Base-by-base conservation (phyloP, 331 rosid genomes). In the Phaseolus coccineus region DNA sequence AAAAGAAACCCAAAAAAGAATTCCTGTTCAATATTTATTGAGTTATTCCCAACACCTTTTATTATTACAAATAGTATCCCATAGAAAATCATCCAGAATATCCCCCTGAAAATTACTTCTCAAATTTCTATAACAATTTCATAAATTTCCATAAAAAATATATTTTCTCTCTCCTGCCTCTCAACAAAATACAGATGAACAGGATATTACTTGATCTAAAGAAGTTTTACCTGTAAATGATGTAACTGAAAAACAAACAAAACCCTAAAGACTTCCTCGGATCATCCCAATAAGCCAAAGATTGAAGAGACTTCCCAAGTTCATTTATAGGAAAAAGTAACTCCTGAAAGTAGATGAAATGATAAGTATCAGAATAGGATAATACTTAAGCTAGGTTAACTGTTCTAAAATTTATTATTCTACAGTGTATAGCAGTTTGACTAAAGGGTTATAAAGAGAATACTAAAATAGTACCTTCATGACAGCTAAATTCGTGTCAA, bases 401-500 rank as follows among this genome's bases (percentile, higher is more conserved):
- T 14, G 66, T 35, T 50, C 46, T 30, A 44, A 24, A 62, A 42
- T 25, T 46, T 57, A 31, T 46, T 31, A 67, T 42, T 52, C 66
- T 37, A 61, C 57, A 6, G 55, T 5, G 44, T 8, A 39, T 8
- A 39, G 9, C 47, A 51, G 66, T 75, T 61, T 40, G 15, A 72
- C 33, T 30, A 28, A 25, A 61, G 58, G 66, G 70, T 76, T 59
- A 35, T 35, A 63, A 59, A 48, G 28, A 67, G 67, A 72, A 56
- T 27, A 51, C 35, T 33, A 58, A 15, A 69, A 44, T 31, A 33
- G 24, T 92, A 95, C 99, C 99, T 91, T 95, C 99, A 95, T 90
- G 78, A 95, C 89, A 56, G 96, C 99, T 81, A 95, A 77, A 83
- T 95, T 95, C 48, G 96, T 91, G 84, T 93, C 99, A 42, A 95